Conservation (phyloP, 2,329 filamentous ascomycete species). For the Verruconis gallopava region DNA sequence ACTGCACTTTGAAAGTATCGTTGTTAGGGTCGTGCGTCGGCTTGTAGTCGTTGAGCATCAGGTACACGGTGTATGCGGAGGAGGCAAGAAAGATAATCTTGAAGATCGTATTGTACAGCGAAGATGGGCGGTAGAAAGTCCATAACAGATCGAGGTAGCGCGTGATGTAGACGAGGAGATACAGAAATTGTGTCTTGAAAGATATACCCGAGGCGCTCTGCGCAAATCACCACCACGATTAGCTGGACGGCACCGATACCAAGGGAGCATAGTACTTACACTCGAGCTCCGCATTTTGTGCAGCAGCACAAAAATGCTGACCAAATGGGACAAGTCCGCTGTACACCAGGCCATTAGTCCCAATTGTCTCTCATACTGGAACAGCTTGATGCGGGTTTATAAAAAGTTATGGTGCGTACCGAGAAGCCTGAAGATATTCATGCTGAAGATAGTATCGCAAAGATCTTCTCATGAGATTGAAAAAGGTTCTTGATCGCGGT, state of each 20-base stretch:
- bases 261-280: slow-evolving; percentile 39
- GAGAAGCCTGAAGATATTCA: slow-evolving; percentile 59
- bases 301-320: slow-evolving; percentile 85
- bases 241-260: slow-evolving; percentile 7
- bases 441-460: slow-evolving; percentile 25
- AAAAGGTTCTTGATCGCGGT: too few species aligned
- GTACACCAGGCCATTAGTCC: slow-evolving; percentile 12
- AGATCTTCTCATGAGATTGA: too few species aligned
- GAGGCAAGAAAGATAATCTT: slow-evolving; percentile 89
- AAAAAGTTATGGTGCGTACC: slow-evolving; percentile 34
- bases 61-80: slow-evolving; percentile 88
- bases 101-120: slow-evolving; percentile 82
- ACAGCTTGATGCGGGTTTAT: not conserved
- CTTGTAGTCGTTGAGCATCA: slow-evolving; percentile 96
- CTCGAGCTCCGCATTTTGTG: slow-evolving; percentile 89
- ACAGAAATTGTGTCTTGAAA: slow-evolving; percentile 95
- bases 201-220: slow-evolving; percentile 96
- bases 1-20: slow-evolving; percentile 95
- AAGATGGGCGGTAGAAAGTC: slow-evolving; percentile 56
- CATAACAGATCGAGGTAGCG: slow-evolving; percentile 87
- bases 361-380: slow-evolving; percentile 17
- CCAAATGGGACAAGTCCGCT: slow-evolving; percentile 93
- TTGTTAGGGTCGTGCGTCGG: slow-evolving; percentile 94
- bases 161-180: slow-evolving; percentile 85
- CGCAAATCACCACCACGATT: slow-evolving; percentile 1